A percentile compares a stretch with the other conserved stretches of the same genome.
These are phyloP conservation scores for Elasticomyces elasticus DNA, from an alignment of 495 filamentous ascomycete genomes.

Conservation along the genomic window DNA sequence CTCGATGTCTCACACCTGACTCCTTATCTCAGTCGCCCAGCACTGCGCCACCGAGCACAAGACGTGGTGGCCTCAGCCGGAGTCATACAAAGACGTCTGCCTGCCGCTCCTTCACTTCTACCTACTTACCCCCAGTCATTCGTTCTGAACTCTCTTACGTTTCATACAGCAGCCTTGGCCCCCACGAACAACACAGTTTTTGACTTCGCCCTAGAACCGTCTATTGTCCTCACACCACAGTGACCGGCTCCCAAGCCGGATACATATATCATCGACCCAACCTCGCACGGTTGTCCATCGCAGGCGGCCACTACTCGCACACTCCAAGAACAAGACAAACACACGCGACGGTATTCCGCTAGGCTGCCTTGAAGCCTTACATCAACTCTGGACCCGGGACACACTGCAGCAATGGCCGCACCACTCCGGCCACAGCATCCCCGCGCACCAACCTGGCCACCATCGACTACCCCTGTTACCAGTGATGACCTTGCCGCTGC, in stretches of 20 bases:
- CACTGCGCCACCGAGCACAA: background rate
- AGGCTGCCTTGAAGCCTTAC: background rate
- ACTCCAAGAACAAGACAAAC: too few species aligned
- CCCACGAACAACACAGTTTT: background rate
- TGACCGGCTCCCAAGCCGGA: constrained; percentile 4
- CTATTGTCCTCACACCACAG: background rate
- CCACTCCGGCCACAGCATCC: background rate
- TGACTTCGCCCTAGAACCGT: background rate
- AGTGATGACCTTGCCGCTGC: background rate
- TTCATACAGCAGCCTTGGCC: constrained; percentile 1
- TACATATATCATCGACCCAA: background rate
- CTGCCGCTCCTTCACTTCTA: background rate
- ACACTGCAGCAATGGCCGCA: background rate
- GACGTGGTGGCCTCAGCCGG: background rate
- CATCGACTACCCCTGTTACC: background rate
- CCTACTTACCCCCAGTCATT: constrained; percentile 1
- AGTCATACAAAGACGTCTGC: background rate
- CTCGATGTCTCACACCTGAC: constrained; percentile 3
- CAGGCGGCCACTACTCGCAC: too few species aligned
- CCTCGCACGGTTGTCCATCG: too few species aligned
- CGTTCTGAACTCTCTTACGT: constrained; percentile 2
- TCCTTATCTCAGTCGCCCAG: background rate
- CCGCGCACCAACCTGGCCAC: constrained; percentile 2
- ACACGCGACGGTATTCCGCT: background rate
- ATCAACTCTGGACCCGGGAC: background rate